Evolutionary conservation across 306 rosid species (phyloP).

Genomic region (Heteromeles arbutifolia): DNA sequence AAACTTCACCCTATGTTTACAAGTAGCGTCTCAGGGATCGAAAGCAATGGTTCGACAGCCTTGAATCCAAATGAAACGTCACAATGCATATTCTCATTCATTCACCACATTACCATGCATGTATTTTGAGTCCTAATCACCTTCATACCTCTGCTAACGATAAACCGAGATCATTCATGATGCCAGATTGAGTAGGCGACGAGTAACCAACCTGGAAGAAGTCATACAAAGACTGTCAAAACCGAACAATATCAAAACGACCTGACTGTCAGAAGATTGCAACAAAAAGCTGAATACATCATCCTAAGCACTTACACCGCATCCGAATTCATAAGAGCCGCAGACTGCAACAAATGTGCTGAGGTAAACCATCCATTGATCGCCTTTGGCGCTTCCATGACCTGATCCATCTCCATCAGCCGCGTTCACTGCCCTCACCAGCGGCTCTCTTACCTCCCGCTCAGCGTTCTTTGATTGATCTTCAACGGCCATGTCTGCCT

Average conservation of each 20-base stretch:
- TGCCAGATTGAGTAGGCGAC: slow-evolving; percentile 74
- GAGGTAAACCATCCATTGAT: slow-evolving; percentile 85
- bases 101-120: background rate
- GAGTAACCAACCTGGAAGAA: slow-evolving; percentile 78
- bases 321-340: slow-evolving; percentile 82
- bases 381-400: slow-evolving; percentile 4
- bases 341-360: slow-evolving; percentile 74
- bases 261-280: background rate
- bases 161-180: slow-evolving; percentile 53
- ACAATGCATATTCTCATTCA: no score
- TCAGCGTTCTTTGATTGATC: slow-evolving; percentile 35
- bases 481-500: slow-evolving; percentile 45
- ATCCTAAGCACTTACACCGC: slow-evolving; percentile 48
- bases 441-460: slow-evolving; percentile 33
- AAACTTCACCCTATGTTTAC: background rate
- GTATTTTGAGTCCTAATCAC: background rate
- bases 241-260: background rate
- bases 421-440: slow-evolving; percentile 11
- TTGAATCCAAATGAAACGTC: no score
- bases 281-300: background rate
- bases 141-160: slow-evolving; percentile 58
- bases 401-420: slow-evolving; percentile 20
- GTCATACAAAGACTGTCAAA: slow-evolving; percentile 6
- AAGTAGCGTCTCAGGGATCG: no score
- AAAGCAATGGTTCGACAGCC: no score